Evolutionary conservation across 2,329 filamentous ascomycete genomes (phyloP), one percentile per base, ranked within the genome.

Genomic region (Pseudogymnoascus sp.): DNA sequence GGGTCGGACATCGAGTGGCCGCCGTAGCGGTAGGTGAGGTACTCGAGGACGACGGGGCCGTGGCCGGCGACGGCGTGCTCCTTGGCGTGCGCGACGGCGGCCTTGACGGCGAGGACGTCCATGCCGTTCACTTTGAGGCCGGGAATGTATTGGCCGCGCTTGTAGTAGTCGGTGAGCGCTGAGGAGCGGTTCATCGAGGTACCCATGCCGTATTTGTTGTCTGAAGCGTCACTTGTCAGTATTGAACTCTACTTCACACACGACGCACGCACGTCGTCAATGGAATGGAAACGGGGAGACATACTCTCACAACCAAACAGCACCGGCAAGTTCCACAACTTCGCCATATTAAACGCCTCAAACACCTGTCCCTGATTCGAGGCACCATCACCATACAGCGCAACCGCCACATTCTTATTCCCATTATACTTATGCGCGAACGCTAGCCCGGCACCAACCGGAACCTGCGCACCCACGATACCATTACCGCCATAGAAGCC

Each of bases 151-250:
- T 99, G 95, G 71, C 95, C 95, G 81, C 95, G 93, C 89, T 98
- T 98, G 87, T 99, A 98, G 88, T 99, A 99, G 79, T 99, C 95
- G 78, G 95, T 98, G 76, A 97, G 81, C 73, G 95, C 95, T 66
- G 95, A 93, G 67, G 95, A 93, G 74, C 95, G 92, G 79, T 89
- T 89, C 71, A 95, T 93, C 67, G 95, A 90, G 68, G 95, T 99
- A 81, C 95, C 95, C 95, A 99, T 99, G 79, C 95, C 95, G 78
- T 99, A 99, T 82, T 99, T 99, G 90, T 99, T 99, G 87, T 99
- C 93, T 96, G 64, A 16, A 31, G 28, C 21, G 37, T 14, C 62
- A 4, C 68, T 78, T 69, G 77, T 74, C 48, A 67, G 37, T 6
- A 10, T n/a, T 41, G 6, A 10, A 41, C 37, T 41, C 37, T 4